phyloP scores from a whole-genome alignment of 352 stramenopile genomes.

The Phytophthora citrophthora region DNA sequence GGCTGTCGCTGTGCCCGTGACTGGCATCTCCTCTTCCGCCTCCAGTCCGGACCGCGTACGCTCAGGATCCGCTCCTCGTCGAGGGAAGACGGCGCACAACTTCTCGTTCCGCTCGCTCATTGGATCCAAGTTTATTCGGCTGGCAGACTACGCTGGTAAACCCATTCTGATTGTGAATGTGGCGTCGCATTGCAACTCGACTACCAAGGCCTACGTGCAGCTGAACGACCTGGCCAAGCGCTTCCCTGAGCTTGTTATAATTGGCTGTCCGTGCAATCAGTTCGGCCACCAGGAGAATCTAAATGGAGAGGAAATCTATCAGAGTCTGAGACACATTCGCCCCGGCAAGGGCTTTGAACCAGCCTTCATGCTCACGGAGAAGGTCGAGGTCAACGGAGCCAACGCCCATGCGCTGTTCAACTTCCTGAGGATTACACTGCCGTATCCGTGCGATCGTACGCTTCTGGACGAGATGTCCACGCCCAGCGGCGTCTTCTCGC shows the following conservation, averaged over 20 bases:
- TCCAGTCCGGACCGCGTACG: constrained; percentile 41
- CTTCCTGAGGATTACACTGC: constrained; percentile 73
- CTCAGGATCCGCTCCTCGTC: constrained; percentile 20
- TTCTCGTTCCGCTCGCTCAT: constrained; percentile 80
- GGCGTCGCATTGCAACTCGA: constrained; percentile 85
- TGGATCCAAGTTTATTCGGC: constrained; percentile 62
- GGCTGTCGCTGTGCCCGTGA: constrained; percentile 55
- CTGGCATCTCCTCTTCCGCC: constrained; percentile 17
- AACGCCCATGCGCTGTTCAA: constrained; percentile 85
- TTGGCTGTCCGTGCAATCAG: constrained; percentile 83
- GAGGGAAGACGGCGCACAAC: constrained; percentile 69
- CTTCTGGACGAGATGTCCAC: constrained; percentile 83
- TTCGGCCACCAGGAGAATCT: constrained; percentile 88
- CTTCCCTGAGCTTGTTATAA: constrained; percentile 73
- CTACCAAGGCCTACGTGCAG: constrained; percentile 72
- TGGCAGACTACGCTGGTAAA: constrained; percentile 74
- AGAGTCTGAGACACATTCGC: constrained; percentile 76
- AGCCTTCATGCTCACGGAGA: constrained; percentile 78
- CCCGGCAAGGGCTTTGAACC: constrained; percentile 75
- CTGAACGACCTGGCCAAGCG: constrained; percentile 69
- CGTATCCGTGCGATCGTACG: constrained; percentile 74
- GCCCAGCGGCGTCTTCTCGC: constrained; percentile 78
- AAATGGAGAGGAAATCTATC: constrained; percentile 78
- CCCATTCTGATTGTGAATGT: constrained; percentile 79
- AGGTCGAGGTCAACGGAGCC: constrained; percentile 81